phyloP scores from a whole-genome alignment of 2,329 filamentous ascomycete genomes.

The Fusarium solani-melongenae region DNA sequence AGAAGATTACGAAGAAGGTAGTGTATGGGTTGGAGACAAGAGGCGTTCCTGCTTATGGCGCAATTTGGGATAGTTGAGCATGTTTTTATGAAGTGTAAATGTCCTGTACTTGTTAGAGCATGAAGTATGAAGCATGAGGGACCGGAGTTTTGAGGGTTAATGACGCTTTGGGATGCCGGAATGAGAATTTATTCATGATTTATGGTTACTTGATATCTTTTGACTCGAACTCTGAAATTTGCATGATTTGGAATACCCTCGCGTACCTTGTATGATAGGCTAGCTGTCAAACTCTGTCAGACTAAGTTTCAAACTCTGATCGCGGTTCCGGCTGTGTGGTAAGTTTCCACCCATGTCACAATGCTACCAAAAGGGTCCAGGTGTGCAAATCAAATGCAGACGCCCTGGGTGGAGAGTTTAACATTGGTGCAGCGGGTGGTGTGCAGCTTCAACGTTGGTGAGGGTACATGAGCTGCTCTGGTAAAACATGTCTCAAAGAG shows the following conservation, averaged over 20 bases:
- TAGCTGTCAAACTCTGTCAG: neutral
- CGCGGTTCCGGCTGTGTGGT: neutral
- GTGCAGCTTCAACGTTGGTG: neutral
- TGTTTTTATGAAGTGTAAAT: neutral
- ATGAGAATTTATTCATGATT: neutral
- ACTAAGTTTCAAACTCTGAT: neutral
- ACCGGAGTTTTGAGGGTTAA: neutral
- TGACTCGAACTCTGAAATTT: neutral
- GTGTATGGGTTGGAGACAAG: constrained; percentile 75
- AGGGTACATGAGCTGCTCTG: neutral
- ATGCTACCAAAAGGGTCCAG: neutral
- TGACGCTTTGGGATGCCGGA: neutral
- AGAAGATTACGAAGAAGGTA: constrained; percentile 72
- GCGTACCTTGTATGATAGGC: neutral
- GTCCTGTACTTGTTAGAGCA: neutral
- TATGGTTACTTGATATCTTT: neutral
- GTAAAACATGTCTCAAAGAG: neutral
- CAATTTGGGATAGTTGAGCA: constrained; percentile 72
- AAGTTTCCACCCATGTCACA: neutral
- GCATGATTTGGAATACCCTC: neutral
- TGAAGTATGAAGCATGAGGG: neutral
- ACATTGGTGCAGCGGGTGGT: neutral
- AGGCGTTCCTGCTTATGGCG: constrained; percentile 75
- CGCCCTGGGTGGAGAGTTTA: neutral
- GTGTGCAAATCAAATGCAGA: neutral